These are phyloP conservation scores for Xylariaceae sp. DNA, from an alignment of 2,329 filamentous ascomycete species.

Conservation along the genomic window DNA sequence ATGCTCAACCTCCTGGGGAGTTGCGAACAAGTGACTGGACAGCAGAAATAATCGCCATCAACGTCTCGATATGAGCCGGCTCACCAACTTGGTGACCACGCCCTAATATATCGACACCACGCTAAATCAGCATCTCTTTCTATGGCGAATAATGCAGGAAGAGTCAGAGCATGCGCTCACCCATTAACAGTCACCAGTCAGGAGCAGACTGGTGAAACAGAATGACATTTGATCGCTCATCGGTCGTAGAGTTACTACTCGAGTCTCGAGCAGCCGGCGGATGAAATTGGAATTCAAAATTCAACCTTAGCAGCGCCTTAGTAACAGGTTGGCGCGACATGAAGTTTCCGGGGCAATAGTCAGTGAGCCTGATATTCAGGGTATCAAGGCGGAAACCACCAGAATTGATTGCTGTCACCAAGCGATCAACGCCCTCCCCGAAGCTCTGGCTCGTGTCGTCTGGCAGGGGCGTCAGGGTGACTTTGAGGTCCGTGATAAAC, in stretches of 20 bases:
- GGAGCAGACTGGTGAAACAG: no score
- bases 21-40: no score
- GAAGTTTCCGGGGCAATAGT: not conserved
- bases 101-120: conserved; percentile 1
- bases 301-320: conserved; percentile 1
- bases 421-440: conserved; percentile 8
- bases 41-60: no score
- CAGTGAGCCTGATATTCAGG: conserved; percentile 7
- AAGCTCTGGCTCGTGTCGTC: conserved; percentile 10
- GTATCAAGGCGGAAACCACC: conserved; percentile 7
- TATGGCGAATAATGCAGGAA: no score
- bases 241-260: no score
- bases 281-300: not conserved
- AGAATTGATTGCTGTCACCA: conserved; percentile 1
- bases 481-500: conserved; percentile 1
- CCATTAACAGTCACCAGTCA: no score
- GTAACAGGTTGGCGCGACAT: conserved; percentile 7
- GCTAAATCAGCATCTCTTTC: not conserved
- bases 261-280: no score
- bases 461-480: conserved; percentile 8
- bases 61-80: conserved; percentile 1
- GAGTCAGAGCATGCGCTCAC: no score
- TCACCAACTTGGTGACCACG: conserved; percentile 6
- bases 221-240: no score
- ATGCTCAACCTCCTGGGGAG: no score